These are phyloP conservation scores for Ogataea kodamae DNA, from an alignment of 805 yeast species.

Conservation along the genomic window DNA sequence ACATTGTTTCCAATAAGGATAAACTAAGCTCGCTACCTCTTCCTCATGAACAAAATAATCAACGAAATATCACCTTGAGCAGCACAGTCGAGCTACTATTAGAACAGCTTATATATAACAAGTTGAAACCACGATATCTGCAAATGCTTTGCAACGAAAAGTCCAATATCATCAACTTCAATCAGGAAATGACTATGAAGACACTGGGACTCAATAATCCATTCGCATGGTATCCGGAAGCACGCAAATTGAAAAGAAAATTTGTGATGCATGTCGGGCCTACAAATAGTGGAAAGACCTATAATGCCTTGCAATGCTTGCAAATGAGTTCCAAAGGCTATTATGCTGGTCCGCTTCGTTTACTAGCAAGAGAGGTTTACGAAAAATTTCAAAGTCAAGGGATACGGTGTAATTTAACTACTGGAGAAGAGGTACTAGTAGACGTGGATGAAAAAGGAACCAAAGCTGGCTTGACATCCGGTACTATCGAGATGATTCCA, in stretches of 20 bases:
- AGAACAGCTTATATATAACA: constrained; percentile 29
- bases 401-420: constrained; percentile 73
- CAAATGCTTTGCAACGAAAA: constrained; percentile 29
- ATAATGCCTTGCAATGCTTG: constrained; percentile 69
- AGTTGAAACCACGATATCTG: constrained; percentile 30
- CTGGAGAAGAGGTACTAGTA: constrained; percentile 92
- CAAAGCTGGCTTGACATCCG: constrained; percentile 72
- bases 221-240: constrained; percentile 78
- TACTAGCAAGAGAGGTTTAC: constrained; percentile 87
- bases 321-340: constrained; percentile 69
- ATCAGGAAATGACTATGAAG: constrained; percentile 33
- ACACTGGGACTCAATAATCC: constrained; percentile 54
- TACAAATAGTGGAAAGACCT: constrained; percentile 94
- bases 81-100: constrained; percentile 22
- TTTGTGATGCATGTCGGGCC: constrained; percentile 96
- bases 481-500: constrained; percentile 95
- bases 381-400: constrained; percentile 71
- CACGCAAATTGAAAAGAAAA: constrained; percentile 74
- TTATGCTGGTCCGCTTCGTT: constrained; percentile 90
- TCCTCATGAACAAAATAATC: constrained; percentile 1
- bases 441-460: constrained; percentile 67
- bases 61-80: constrained; percentile 10
- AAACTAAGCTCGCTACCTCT: constrained; percentile 14
- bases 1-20: constrained; percentile 12
- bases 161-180: constrained; percentile 32